phyloP scores from a whole-genome alignment of 2,329 filamentous ascomycete species.

The Penicillium sp. region DNA sequence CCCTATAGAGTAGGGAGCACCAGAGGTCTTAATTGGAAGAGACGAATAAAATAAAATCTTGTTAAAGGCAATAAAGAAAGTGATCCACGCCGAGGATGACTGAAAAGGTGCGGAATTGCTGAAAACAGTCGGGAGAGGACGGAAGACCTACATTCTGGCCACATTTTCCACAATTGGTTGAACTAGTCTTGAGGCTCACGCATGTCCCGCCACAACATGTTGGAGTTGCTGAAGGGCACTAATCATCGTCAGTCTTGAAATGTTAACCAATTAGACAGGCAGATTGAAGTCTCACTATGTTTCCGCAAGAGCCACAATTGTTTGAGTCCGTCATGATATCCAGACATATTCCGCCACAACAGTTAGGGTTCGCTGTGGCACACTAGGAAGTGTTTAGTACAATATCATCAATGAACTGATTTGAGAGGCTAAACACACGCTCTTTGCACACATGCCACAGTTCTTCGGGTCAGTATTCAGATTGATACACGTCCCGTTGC shows the following conservation, averaged over 20 bases:
- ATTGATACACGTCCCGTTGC: conserved; percentile 19
- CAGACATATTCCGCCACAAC: background rate
- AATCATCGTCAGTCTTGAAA: background rate
- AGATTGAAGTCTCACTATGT: background rate
- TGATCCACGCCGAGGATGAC: background rate
- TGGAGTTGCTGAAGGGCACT: background rate
- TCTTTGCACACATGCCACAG: conserved; percentile 17
- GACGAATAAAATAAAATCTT: background rate
- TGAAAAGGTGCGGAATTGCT: background rate
- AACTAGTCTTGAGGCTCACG: conserved; percentile 15
- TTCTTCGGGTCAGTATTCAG: conserved; percentile 11
- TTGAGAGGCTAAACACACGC: background rate
- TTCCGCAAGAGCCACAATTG: conserved; percentile 20
- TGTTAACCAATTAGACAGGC: background rate
- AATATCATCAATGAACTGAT: background rate
- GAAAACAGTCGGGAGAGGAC: background rate
- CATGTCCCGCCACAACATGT: conserved; percentile 22
- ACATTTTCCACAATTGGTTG: conserved; percentile 17
- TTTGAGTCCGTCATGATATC: background rate
- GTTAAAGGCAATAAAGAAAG: background rate
- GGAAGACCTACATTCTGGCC: conserved; percentile 9
- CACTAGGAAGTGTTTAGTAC: background rate
- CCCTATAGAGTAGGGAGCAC: background rate
- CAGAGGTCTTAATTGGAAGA: too few relatives aligned
- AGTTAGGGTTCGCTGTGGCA: background rate